Percentiles rank a stretch among this genome's conserved stretches.
These are phyloP conservation scores for Trichosanthes cucumerina DNA, from an alignment of 306 rosid genomes.

Conservation along the genomic window DNA sequence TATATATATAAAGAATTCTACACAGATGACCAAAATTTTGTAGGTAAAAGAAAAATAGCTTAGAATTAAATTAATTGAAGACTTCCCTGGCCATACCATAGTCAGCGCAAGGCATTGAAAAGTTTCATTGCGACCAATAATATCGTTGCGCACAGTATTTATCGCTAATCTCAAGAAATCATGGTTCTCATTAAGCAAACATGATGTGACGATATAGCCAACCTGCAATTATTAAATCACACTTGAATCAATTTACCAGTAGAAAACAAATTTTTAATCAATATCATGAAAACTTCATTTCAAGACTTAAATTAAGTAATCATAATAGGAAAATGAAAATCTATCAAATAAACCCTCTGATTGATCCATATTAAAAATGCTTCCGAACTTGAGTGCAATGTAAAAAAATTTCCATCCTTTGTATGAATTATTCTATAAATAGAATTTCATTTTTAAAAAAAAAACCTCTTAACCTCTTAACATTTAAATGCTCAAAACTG, in stretches of 20 bases:
- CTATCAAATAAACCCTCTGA: not conserved
- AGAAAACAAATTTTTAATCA: not conserved
- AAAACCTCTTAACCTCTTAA: not conserved
- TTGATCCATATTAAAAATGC: not conserved
- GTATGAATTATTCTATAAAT: not conserved
- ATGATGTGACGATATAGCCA: slow-evolving; percentile 95
- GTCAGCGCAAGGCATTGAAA: slow-evolving; percentile 96
- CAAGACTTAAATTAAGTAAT: not conserved
- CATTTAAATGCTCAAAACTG: not conserved
- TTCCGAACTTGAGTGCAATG: not conserved
- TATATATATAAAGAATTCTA: not conserved
- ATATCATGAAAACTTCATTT: not conserved
- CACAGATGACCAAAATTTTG: not conserved
- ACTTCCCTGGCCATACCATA: slow-evolving; percentile 55
- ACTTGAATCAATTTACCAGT: slow-evolving; percentile 15
- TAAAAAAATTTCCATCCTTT: not conserved
- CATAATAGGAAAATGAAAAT: not conserved
- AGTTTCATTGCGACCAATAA: slow-evolving; percentile 97
- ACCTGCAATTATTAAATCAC: slow-evolving; percentile 56
- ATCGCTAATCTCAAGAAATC: slow-evolving; percentile 97
- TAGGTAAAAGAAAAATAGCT: not conserved
- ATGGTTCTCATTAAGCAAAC: slow-evolving; percentile 98
- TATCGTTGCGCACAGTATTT: slow-evolving; percentile 95
- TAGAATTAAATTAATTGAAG: not conserved
- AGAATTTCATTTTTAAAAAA: not conserved